phyloP scores from a whole-genome alignment of 306 rosid species.

The Alnus rubra region DNA sequence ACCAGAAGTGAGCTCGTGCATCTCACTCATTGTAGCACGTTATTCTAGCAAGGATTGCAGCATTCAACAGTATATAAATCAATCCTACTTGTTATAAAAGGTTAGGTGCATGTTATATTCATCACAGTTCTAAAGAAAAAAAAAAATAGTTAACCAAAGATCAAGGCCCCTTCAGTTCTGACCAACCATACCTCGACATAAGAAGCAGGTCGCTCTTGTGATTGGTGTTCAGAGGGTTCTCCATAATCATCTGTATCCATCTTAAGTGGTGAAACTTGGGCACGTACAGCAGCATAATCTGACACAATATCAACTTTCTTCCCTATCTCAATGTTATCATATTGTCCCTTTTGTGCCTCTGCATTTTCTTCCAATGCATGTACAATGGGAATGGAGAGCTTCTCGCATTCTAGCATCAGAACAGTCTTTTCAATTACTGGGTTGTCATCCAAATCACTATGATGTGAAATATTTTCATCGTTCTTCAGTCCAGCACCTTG shows the following conservation, averaged over 20 bases:
- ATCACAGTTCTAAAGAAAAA: neutral
- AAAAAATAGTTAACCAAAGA: conserved; percentile 11
- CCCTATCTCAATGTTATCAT: conserved; percentile 27
- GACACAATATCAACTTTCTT: conserved; percentile 47
- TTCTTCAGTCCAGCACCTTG: conserved; percentile 47
- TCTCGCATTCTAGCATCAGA: conserved; percentile 74
- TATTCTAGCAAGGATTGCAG: conserved; percentile 10
- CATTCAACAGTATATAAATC: neutral
- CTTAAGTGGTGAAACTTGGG: conserved; percentile 48
- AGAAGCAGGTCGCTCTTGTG: conserved; percentile 40
- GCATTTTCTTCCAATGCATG: conserved; percentile 38
- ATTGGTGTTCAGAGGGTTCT: conserved; percentile 43
- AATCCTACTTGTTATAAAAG: neutral
- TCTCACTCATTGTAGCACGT: neutral
- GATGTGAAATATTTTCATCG: conserved; percentile 41
- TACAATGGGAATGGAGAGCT: conserved; percentile 40
- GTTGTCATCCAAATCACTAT: conserved; percentile 59
- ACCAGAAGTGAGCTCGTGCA: neutral
- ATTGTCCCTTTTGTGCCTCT: conserved; percentile 25
- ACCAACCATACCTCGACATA: conserved; percentile 53
- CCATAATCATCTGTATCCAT: conserved; percentile 38
- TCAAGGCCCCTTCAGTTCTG: conserved; percentile 15
- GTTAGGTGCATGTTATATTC: neutral
- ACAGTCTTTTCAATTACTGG: conserved; percentile 82
- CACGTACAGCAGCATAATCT: conserved; percentile 45